phyloP scores from a whole-genome alignment of 352 stramenopile genomes.

The Globisporangium takayamanum region DNA sequence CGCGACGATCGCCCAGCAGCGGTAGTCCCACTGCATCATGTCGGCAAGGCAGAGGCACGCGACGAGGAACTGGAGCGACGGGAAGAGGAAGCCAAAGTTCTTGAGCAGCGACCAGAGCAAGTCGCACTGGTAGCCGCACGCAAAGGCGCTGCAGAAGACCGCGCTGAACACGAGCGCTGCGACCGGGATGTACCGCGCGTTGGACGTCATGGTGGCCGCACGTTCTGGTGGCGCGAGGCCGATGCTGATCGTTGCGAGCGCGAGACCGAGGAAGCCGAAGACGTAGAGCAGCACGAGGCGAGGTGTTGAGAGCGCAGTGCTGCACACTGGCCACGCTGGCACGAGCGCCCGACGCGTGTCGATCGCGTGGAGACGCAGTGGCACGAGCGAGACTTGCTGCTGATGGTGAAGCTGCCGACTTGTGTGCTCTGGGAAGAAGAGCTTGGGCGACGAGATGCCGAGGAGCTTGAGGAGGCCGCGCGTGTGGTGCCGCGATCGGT shows the following conservation, averaged over 20 bases:
- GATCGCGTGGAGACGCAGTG: conserved; percentile 19
- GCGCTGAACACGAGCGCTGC: not conserved
- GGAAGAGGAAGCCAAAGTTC: conserved; percentile 26
- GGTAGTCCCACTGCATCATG: conserved; percentile 24
- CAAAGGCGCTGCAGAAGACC: no score
- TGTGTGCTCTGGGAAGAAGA: conserved; percentile 14
- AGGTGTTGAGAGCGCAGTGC: not conserved
- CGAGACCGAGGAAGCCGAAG: conserved; percentile 12
- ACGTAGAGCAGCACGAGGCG: conserved; percentile 10
- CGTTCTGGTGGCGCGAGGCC: conserved; percentile 15
- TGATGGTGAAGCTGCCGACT: conserved; percentile 3
- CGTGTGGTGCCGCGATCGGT: conserved; percentile 5
- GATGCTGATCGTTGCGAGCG: conserved; percentile 10
- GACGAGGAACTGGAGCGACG: conserved; percentile 13
- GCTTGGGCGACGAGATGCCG: conserved; percentile 13
- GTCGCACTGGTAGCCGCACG: conserved; percentile 10
- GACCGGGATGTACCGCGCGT: conserved; percentile 18
- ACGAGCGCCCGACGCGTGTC: conserved; percentile 12
- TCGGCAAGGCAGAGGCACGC: conserved; percentile 20
- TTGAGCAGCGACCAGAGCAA: conserved; percentile 16
- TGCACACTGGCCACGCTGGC: conserved; percentile 3
- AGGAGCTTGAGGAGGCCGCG: conserved; percentile 21
- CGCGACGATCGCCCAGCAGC: conserved; percentile 27
- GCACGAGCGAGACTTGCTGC: conserved; percentile 29
- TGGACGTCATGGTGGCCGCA: conserved; percentile 18